Evolutionary conservation across 2,329 filamentous ascomycete species (phyloP).

Genomic region (Trichoderma hamatum): DNA sequence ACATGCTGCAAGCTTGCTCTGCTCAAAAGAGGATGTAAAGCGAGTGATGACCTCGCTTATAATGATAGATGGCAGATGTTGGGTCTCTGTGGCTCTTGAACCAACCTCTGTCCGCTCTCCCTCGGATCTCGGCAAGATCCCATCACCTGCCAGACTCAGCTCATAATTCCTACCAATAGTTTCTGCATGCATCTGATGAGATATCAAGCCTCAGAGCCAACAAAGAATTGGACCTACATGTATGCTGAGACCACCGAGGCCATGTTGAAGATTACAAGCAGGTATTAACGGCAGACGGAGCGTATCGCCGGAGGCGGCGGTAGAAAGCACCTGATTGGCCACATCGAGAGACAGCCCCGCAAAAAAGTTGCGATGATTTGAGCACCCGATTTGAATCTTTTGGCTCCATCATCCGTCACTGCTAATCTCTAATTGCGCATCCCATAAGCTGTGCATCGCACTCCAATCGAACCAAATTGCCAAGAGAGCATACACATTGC

Average conservation of each 20-base stretch:
- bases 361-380: slow-evolving; percentile 27
- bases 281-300: no score
- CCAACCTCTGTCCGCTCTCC: neutral
- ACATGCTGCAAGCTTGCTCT: neutral
- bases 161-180: neutral
- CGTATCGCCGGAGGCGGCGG: neutral
- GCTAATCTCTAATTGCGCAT: neutral
- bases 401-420: neutral
- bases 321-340: slow-evolving; percentile 2
- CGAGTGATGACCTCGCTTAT: neutral
- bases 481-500: neutral
- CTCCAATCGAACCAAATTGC: neutral
- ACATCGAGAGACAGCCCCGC: neutral
- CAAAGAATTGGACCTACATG: no score
- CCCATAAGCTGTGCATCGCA: neutral
- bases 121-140: neutral
- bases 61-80: neutral
- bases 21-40: neutral
- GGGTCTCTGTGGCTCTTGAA: neutral
- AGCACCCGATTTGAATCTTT: neutral
- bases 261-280: no score
- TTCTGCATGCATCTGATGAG: neutral
- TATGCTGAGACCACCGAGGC: no score
- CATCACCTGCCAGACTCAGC: neutral
- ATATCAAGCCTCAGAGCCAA: neutral